A percentile compares a stretch with the other conserved stretches of the same genome.
These are phyloP conservation scores for Murraya koenigii DNA, from an alignment of 345 rosid genomes.

Conservation along the genomic window DNA sequence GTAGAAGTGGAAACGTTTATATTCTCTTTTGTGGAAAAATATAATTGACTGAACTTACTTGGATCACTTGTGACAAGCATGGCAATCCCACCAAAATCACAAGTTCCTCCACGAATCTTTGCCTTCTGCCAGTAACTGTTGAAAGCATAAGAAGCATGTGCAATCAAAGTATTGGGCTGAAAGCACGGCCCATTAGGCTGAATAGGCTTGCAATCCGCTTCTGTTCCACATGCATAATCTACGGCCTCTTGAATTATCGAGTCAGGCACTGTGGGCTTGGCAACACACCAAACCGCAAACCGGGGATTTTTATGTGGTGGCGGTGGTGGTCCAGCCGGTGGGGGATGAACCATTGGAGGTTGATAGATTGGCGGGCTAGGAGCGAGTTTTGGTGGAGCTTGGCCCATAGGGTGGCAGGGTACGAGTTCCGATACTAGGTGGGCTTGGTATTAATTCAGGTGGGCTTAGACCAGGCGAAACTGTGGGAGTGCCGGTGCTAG, in stretches of 20 bases:
- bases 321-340: conserved; percentile 15
- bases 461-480: conserved; percentile 18
- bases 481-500: conserved; percentile 6
- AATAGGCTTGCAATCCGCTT: conserved; percentile 43
- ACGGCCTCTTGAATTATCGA: conserved; percentile 33
- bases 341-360: background rate
- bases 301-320: conserved; percentile 19
- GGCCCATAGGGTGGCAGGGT: background rate
- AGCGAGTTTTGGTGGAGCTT: conserved; percentile 4
- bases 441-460: conserved; percentile 12
- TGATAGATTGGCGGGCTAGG: conserved; percentile 13
- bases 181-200: conserved; percentile 37
- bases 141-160: conserved; percentile 50
- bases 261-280: conserved; percentile 40
- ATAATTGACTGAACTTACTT: conserved; percentile 22
- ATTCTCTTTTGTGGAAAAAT: too few relatives aligned
- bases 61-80: conserved; percentile 46
- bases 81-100: conserved; percentile 54
- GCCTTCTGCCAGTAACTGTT: conserved; percentile 50
- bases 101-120: conserved; percentile 38
- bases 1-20: too few relatives aligned
- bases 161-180: conserved; percentile 36
- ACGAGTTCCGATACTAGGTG: background rate
- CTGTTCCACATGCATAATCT: conserved; percentile 54
- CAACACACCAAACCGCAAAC: conserved; percentile 41